Base-by-base conservation (phyloP, 192 early-diverging fungal species). In the Linderina pennispora region DNA sequence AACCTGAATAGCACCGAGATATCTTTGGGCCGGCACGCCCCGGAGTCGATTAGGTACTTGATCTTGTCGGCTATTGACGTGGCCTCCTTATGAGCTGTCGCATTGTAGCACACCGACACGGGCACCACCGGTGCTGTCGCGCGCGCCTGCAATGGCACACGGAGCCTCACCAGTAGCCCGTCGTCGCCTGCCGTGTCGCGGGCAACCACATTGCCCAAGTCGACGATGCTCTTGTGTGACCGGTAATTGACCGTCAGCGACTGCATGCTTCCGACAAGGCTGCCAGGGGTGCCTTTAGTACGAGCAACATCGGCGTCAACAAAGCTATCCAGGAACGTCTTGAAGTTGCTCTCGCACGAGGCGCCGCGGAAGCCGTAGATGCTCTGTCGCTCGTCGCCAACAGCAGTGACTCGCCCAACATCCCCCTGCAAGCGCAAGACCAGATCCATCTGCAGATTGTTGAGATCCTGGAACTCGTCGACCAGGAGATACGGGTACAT, bases 11-110 rank as follows among this genome's bases (percentile, higher is more conserved):
- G 80, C 19, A 88, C 68, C 1, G 85, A 60, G 23, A 90, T 75
- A 41, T 86, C 81, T 44, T 80, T 69, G 8, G 81, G 77, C 17
- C 71, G 76, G 69, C 87, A 90, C 61, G 80, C 79, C 36, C 75
- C 71, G 8, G 51, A 74, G 67, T 57, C 76, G 56, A 46, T 68
- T 63, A 49, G 47, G 14, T 21, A 17, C 34, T 51, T 44, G 33
- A 65, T 59, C 23, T 46, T 52, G 10, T 34, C 18, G 20, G 40
- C 54, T 19, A 71, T 53, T 3, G 36, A 43, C n/a, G 10, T 16
- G 35, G 87, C 86, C 60, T 92, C 89, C 10, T 53, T 59, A 38
- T 78, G 65, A 18, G 68, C 58, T 42, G 82, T 78, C 54, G 73
- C 81, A 17, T 28, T 48, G 53, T 75, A 39, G 80, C 74, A 65